These are phyloP conservation scores for Atkinsonella texensis DNA, from an alignment of 2,329 filamentous ascomycete species.

Conservation along the genomic window DNA sequence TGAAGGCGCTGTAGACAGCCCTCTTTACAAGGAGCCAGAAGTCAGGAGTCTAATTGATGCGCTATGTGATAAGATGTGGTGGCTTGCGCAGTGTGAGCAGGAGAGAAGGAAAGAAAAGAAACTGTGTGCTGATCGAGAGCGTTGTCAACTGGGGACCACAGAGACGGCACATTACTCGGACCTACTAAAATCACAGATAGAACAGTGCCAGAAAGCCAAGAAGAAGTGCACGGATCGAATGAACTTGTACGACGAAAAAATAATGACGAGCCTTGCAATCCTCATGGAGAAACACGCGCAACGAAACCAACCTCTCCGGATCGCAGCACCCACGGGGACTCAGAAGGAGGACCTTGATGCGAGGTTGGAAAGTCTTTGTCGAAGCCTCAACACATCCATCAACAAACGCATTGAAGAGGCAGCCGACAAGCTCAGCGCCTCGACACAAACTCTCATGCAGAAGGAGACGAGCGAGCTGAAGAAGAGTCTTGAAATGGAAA, in stretches of 20 bases:
- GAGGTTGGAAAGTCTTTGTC: neutral
- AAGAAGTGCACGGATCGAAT: conserved; percentile 6
- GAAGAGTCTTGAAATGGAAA: conserved; percentile 3
- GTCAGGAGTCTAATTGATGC: conserved; percentile 10
- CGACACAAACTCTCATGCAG: conserved; percentile 1
- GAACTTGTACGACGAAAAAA: conserved; percentile 5
- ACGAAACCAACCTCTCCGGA: neutral
- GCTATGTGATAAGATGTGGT: conserved; percentile 13
- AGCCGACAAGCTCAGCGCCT: neutral
- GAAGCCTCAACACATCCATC: neutral
- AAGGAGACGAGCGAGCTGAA: conserved; percentile 3
- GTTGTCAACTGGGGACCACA: conserved; percentile 7
- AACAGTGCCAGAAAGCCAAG: conserved; percentile 6
- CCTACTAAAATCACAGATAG: conserved; percentile 10
- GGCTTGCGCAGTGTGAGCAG: conserved; percentile 9
- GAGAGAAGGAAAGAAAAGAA: conserved; percentile 11
- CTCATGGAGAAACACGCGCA: conserved; percentile 1
- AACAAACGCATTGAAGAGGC: neutral
- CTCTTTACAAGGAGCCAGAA: neutral
- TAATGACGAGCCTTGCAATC: neutral
- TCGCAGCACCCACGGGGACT: neutral
- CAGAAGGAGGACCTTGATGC: conserved; percentile 1
- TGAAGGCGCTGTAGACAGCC: neutral
- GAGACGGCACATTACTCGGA: conserved; percentile 14
- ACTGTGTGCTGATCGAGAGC: conserved; percentile 8